These are phyloP conservation scores for Astrephomene gubernaculifera DNA, from an alignment of 139 green algal species.

Conservation along the genomic window DNA sequence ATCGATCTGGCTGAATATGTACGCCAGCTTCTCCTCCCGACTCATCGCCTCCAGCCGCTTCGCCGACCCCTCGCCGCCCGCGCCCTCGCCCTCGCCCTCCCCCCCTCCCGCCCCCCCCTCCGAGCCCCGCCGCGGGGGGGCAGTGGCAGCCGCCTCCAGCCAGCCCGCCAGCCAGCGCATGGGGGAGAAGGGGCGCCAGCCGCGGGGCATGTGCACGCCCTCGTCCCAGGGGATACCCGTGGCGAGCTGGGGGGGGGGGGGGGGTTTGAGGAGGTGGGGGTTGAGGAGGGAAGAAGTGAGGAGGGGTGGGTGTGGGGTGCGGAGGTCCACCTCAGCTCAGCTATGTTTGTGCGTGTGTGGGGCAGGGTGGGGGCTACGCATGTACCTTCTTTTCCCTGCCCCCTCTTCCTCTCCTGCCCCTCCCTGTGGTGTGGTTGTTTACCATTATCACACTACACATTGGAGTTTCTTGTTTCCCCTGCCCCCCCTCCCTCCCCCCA, in stretches of 20 bases:
- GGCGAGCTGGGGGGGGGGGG: conserved; percentile 12
- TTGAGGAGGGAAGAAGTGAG: background rate
- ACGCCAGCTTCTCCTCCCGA: conserved; percentile 37
- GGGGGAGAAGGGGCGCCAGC: conserved; percentile 51
- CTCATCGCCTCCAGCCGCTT: conserved; percentile 27
- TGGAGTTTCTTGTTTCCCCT: background rate
- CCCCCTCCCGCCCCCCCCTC: background rate
- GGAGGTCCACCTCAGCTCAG: background rate
- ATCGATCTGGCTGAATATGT: conserved; percentile 47
- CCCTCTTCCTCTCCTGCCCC: background rate
- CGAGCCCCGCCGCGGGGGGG: background rate
- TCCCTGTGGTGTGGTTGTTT: background rate
- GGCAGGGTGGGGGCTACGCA: background rate
- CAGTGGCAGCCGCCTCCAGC: background rate
- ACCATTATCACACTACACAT: background rate
- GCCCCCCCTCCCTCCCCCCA: too few relatives aligned
- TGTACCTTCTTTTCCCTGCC: background rate
- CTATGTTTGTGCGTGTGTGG: too few relatives aligned
- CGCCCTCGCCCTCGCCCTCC: background rate
- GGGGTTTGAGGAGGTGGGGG: background rate
- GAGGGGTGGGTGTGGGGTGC: background rate
- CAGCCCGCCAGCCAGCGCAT: conserved; percentile 47
- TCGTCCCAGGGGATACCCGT: conserved; percentile 39
- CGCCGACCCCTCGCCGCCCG: background rate
- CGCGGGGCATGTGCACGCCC: conserved; percentile 41